Conservation (phyloP, 164 flowering plant genomes). For the Magnolia sinica region DNA sequence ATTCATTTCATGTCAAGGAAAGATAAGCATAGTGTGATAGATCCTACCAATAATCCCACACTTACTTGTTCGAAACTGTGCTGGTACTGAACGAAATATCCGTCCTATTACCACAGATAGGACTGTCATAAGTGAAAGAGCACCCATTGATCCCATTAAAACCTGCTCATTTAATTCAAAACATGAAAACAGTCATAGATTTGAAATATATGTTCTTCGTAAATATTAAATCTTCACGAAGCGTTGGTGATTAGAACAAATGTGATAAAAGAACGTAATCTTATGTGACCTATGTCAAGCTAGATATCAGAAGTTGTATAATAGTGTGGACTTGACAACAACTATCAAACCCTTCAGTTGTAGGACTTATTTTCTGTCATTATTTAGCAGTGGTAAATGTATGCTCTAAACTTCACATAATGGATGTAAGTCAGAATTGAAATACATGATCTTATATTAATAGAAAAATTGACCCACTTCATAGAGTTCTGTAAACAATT, state of each 20-base stretch:
- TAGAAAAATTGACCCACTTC: no score
- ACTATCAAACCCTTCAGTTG: background rate
- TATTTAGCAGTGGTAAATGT: background rate
- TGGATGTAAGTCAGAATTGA: no score
- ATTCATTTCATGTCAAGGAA: background rate
- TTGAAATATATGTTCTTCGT: no score
- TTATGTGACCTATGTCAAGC: background rate
- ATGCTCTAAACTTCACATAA: no score
- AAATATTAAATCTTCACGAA: background rate
- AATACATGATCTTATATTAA: no score
- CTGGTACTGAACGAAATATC: slow-evolving; percentile 90
- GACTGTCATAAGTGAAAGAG: slow-evolving; percentile 92
- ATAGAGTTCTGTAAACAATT: no score
- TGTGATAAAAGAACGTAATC: background rate
- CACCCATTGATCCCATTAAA: slow-evolving; percentile 91
- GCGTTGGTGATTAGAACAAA: background rate
- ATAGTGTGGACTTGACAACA: background rate
- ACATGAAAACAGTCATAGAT: background rate
- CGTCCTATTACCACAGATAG: slow-evolving; percentile 90
- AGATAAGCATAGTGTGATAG: background rate
- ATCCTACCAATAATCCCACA: background rate
- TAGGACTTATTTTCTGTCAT: background rate
- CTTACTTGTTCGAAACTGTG: slow-evolving; percentile 98
- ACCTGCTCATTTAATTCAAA: slow-evolving; percentile 47
- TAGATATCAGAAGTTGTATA: background rate